Base-by-base conservation (phyloP, 208 protist species). In the Leishmania aethiopica region DNA sequence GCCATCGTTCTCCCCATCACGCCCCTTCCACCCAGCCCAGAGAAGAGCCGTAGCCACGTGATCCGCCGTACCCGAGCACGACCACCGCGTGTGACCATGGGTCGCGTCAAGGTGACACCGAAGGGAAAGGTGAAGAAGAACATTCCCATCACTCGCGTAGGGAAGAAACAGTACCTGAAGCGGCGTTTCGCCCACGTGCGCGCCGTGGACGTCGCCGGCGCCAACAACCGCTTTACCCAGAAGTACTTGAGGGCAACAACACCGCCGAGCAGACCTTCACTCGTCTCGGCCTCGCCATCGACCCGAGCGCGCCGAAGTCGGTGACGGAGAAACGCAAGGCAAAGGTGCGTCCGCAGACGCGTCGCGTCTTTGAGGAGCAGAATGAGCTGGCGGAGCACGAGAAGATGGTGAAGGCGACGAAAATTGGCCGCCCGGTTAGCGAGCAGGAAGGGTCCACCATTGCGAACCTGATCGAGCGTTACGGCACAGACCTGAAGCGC, bases 101-200 rank as follows among this genome's bases (percentile, higher is more conserved):
- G 93, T 37, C 90, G 93, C 19, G 10, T 96, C 11, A 90, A 90
- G 73, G 93, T 96, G 10, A 95, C 93, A 3, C 90, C 91, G 25
- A 96, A 97, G 82, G 90, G 91, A 19, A 96, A 96, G 73, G 90
- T 93, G 19, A 94, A 94, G 87, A 93, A 92, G 72, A 97, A 95
- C 83, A 96, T 97, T 77, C 92, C 94, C 77, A 93, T 97, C 87
- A 97, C 94, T 0, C 89, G 92, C 28, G 78, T 95, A n/a, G 94
- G 94, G 35, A 92, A 93, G 83, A 92, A 93, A 81, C 92, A 97
- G 83, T 97, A 97, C 78, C 80, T 95, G 42, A 94, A 93, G 83
- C 92, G 94, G 28, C 92, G 94, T 57, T 97, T 97, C 71, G 92
- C 92, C 25, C 92, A 94, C 78, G 85, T 94, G 40, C 92, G 91